Evolutionary conservation across 768 basidiomycete genomes (phyloP), one percentile per base, ranked within the genome.

Genomic region (Pulveroboletus sp.): DNA sequence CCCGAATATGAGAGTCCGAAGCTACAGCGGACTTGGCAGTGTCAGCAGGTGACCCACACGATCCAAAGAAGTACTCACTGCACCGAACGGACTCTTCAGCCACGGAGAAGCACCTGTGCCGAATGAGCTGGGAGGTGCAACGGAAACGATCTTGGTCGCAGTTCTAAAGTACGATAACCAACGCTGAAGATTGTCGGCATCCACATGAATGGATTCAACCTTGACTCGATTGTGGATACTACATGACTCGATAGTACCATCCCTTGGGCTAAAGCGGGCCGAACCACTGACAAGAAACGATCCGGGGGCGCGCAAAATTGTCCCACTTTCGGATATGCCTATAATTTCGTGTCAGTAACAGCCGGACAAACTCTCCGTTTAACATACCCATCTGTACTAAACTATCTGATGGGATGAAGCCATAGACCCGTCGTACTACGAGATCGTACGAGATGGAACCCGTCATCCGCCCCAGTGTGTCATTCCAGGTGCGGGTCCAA

Each of bases 401-500:
- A 46, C 47, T 42, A 41, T 53, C 56, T 26, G 47, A 67, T 47
- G 71, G 70, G 15, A 70, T 56, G 24, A 66, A 72, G 10, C 79
- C 79, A 36, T 71, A 65, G 30, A 85, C 65, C 43, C 76, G 72
- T 38, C 68, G 69, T 39, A 82, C 61, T 36, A 69, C 75, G 37
- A 88, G 62, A 43, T 74, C 69, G 43, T 87, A 65, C 5, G 74
- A 73, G 2, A 78, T 76, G 11, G 75, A 74, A 17, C 82, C 86
- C 46, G 76, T 77, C 42, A 81, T 82, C 36, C 73, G 75, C 11
- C 83, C 85, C 72, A 85, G 76, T 24, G 85, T 86, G 46, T 80
- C 74, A 53, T 86, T 82, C 72, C 86, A 81, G 37, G 85, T 85
- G 47, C 79, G 75, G 43, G 83, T 80, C 72, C 85, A 77, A 24